These are phyloP conservation scores for Herpetospermum pedunculosum DNA, from an alignment of 306 rosid genomes.

Conservation along the genomic window DNA sequence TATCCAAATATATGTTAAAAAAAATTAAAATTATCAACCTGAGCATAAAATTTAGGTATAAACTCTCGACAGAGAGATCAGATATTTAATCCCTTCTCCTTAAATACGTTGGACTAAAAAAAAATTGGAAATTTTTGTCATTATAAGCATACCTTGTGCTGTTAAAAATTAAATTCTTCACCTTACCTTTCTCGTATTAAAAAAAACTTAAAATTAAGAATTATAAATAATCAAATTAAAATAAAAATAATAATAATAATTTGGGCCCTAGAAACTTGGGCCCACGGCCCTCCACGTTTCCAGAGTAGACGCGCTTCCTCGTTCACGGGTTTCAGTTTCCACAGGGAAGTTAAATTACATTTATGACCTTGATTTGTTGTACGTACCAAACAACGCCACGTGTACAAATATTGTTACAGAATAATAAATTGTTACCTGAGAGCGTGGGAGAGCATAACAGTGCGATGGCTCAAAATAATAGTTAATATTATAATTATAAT, in stretches of 20 bases:
- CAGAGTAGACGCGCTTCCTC: conserved; percentile 1
- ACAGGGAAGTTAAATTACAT: not conserved
- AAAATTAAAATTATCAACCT: too few relatives aligned
- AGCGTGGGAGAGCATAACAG: not conserved
- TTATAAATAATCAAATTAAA: not conserved
- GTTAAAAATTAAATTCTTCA: too few relatives aligned
- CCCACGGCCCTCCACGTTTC: not conserved
- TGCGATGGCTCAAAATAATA: not conserved
- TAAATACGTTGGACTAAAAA: too few relatives aligned
- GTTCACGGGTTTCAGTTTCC: not conserved
- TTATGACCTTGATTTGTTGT: not conserved
- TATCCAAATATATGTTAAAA: too few relatives aligned
- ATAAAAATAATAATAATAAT: not conserved
- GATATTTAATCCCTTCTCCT: too few relatives aligned
- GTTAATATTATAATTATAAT: not conserved
- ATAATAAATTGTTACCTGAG: not conserved
- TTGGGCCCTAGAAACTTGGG: not conserved
- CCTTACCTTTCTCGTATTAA: too few relatives aligned
- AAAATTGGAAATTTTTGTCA: too few relatives aligned
- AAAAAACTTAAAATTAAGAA: not conserved
- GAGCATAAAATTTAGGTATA: too few relatives aligned
- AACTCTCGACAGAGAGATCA: too few relatives aligned
- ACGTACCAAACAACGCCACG: not conserved
- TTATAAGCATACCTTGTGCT: too few relatives aligned
- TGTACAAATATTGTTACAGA: not conserved